Evolutionary conservation across 805 yeast genomes (phyloP).

Genomic region (Wickerhamomyces tratensis): DNA sequence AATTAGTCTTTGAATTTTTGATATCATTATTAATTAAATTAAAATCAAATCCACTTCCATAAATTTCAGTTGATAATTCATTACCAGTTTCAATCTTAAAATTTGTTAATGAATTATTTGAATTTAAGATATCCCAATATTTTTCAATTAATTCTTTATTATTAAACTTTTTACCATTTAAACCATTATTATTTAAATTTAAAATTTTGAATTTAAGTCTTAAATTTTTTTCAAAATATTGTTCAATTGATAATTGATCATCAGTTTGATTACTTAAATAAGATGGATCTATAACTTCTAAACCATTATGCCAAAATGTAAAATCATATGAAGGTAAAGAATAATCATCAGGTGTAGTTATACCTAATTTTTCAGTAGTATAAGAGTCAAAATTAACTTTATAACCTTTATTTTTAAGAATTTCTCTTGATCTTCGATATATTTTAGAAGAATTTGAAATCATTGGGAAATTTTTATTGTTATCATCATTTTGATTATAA

Average conservation of each 20-base stretch:
- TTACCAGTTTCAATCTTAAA: conserved; percentile 28
- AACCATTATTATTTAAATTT: not conserved
- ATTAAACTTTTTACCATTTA: conserved; percentile 7
- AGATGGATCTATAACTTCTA: conserved; percentile 28
- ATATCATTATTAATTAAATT: conserved; percentile 9
- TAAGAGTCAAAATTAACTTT: conserved; percentile 37
- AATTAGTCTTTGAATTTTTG: no score
- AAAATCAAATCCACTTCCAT: conserved; percentile 29
- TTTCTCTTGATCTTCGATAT: conserved; percentile 34
- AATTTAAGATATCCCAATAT: conserved; percentile 32
- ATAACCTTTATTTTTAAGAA: conserved; percentile 41
- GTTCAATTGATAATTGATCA: conserved; percentile 43
- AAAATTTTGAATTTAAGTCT: conserved; percentile 25
- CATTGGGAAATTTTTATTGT: conserved; percentile 19
- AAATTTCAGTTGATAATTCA: conserved; percentile 23
- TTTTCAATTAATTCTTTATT: conserved; percentile 25
- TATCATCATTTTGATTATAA: not conserved
- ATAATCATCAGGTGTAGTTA: conserved; percentile 22
- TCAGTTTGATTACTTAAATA: conserved; percentile 31
- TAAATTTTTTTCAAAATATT: conserved; percentile 48
- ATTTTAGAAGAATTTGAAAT: conserved; percentile 36
- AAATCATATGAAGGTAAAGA: conserved; percentile 33
- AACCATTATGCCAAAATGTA: conserved; percentile 32
- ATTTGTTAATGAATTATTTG: conserved; percentile 11
- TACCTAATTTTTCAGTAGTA: conserved; percentile 32